These are phyloP conservation scores for Aspergillus leporis DNA, from an alignment of 495 filamentous ascomycete genomes.

Conservation along the genomic window DNA sequence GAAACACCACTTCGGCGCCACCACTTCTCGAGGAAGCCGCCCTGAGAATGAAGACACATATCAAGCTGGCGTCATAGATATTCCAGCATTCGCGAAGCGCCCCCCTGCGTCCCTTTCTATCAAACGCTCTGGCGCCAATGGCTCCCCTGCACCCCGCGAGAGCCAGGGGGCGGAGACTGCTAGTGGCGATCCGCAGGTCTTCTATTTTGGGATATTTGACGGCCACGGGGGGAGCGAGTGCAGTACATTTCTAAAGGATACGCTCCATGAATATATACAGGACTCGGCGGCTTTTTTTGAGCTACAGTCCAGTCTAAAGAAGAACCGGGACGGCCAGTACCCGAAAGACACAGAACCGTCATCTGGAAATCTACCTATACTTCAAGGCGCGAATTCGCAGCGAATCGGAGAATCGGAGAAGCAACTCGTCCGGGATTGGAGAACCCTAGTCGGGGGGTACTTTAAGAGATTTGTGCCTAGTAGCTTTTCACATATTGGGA, in stretches of 20 bases:
- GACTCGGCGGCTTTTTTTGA: constrained; percentile 71
- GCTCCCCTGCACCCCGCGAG: constrained; percentile 32
- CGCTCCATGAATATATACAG: constrained; percentile 87
- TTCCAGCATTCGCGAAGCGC: constrained; percentile 88
- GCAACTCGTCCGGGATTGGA: constrained; percentile 74
- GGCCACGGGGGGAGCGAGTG: constrained; percentile 93
- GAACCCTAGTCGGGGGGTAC: constrained; percentile 85
- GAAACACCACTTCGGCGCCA: constrained; percentile 91
- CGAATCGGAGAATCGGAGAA: constrained; percentile 56
- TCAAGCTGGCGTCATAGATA: constrained; percentile 89
- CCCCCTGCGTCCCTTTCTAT: constrained; percentile 68
- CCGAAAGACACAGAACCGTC: constrained; percentile 14
- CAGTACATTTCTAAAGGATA: constrained; percentile 79
- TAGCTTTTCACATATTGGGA: constrained; percentile 51
- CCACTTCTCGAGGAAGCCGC: constrained; percentile 75
- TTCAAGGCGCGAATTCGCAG: constrained; percentile 41
- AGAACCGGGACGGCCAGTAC: constrained; percentile 13
- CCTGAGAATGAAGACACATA: constrained; percentile 91
- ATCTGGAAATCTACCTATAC: constrained; percentile 32
- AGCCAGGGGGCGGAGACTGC: constrained; percentile 65
- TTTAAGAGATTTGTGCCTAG: constrained; percentile 84
- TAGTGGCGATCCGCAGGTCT: constrained; percentile 88
- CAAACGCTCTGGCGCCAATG: constrained; percentile 18
- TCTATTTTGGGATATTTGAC: constrained; percentile 96
- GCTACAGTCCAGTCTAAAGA: constrained; percentile 65